A percentile compares a stretch with the other conserved stretches of the same genome.
Evolutionary conservation across 805 yeast genomes (phyloP).

Genomic region (Danielia oregonensis): DNA sequence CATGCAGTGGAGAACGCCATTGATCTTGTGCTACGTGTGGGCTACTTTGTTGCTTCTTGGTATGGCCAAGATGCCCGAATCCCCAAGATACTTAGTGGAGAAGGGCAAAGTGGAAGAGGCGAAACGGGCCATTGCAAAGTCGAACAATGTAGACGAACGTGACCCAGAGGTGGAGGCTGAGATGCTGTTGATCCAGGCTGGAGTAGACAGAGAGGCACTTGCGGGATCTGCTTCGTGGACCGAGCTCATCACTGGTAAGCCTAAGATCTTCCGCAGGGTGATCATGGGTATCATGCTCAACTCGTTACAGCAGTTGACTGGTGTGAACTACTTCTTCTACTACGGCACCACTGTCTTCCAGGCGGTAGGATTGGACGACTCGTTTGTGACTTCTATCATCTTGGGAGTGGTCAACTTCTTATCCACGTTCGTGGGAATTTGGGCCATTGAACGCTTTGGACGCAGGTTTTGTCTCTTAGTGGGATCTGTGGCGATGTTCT

Average conservation of each 20-base stretch:
- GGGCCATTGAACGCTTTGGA: slow-evolving; percentile 48
- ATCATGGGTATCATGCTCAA: slow-evolving; percentile 57
- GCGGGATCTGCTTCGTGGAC: slow-evolving; percentile 68
- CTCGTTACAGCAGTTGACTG: slow-evolving; percentile 59
- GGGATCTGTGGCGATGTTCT: slow-evolving; percentile 51
- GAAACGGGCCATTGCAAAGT: slow-evolving; percentile 48
- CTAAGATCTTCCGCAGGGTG: slow-evolving; percentile 55
- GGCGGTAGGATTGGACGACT: slow-evolving; percentile 47
- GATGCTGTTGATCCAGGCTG: slow-evolving; percentile 52
- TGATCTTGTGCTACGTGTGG: slow-evolving; percentile 47
- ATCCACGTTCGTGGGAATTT: slow-evolving; percentile 51
- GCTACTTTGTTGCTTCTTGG: slow-evolving; percentile 46
- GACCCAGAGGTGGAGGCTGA: slow-evolving; percentile 54
- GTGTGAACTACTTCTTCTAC: slow-evolving; percentile 61
- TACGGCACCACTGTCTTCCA: slow-evolving; percentile 55
- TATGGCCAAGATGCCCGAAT: slow-evolving; percentile 63
- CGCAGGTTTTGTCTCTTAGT: slow-evolving; percentile 46
- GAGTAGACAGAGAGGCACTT: slow-evolving; percentile 55
- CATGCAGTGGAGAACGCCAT: slow-evolving; percentile 66
- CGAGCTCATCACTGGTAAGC: slow-evolving; percentile 60
- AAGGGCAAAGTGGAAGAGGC: slow-evolving; percentile 51
- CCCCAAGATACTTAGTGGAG: slow-evolving; percentile 61
- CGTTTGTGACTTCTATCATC: slow-evolving; percentile 50
- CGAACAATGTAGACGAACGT: slow-evolving; percentile 54
- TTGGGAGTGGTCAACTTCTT: slow-evolving; percentile 52